phyloP scores from a whole-genome alignment of 352 stramenopile genomes.

The Globisporangium barbulae region DNA sequence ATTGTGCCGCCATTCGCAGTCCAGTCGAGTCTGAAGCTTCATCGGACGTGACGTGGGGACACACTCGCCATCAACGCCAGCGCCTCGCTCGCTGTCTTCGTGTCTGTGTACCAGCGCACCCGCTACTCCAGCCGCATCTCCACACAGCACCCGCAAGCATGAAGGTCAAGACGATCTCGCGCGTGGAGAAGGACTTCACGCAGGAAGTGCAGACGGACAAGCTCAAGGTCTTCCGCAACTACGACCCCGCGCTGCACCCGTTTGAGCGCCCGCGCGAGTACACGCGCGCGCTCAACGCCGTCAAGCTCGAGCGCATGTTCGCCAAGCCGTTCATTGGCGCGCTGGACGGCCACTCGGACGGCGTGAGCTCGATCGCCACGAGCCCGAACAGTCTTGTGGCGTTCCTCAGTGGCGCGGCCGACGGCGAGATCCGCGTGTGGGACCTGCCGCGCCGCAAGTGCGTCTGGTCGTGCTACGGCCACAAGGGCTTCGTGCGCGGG shows the following conservation, averaged over 20 bases:
- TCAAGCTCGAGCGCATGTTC: conserved; percentile 99
- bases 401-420: conserved; percentile 86
- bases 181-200: conserved; percentile 93
- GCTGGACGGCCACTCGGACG: conserved; percentile 96
- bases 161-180: conserved; percentile 99
- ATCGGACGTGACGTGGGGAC: not conserved
- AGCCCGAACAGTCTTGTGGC: conserved; percentile 89
- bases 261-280: conserved; percentile 94
- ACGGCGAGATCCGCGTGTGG: conserved; percentile 97
- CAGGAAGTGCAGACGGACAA: conserved; percentile 92
- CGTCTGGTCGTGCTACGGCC: conserved; percentile 92
- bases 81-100: not conserved
- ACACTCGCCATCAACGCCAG: conserved; percentile 3
- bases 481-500: conserved; percentile 93
- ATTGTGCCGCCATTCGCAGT: conserved; percentile 1
- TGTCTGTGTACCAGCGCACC: not conserved
- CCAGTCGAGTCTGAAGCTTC: conserved; percentile 5
- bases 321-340: conserved; percentile 98
- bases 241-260: conserved; percentile 93
- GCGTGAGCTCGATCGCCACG: conserved; percentile 91
- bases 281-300: conserved; percentile 94
- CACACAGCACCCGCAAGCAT: conserved; percentile 53
- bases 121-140: not conserved
- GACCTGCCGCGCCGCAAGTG: conserved; percentile 93
- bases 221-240: conserved; percentile 96